phyloP scores from a whole-genome alignment of 2,329 filamentous ascomycete species.

The Alternaria novae-zelandiae region DNA sequence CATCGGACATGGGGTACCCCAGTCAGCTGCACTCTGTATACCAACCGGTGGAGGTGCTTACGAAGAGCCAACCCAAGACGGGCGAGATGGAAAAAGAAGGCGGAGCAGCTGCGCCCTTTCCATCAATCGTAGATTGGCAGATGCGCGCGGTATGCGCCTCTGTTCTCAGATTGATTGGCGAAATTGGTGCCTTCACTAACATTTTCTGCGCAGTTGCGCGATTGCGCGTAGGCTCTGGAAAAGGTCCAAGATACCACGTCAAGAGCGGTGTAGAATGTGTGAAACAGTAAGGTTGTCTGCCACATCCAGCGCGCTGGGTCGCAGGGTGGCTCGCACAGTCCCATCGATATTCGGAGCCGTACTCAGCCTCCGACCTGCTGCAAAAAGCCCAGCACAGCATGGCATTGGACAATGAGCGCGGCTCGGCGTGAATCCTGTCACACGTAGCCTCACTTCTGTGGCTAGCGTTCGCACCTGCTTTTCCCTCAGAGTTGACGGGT shows the following conservation, averaged over 20 bases:
- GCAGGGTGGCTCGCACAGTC: conserved; percentile 15
- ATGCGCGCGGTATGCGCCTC: conserved; percentile 8
- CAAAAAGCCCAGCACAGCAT: background rate
- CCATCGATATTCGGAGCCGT: conserved; percentile 17
- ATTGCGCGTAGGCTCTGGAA: background rate
- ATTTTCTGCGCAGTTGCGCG: background rate
- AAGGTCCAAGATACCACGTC: background rate
- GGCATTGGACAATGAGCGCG: conserved; percentile 7
- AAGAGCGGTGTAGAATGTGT: conserved; percentile 8
- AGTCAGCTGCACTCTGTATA: conserved; percentile 23
- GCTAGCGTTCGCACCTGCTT: background rate
- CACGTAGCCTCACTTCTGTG: conserved; percentile 10
- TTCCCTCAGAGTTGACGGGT: background rate
- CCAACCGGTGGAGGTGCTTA: conserved; percentile 35
- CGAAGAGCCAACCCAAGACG: conserved; percentile 29
- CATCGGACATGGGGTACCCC: conserved; percentile 24
- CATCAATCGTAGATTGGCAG: conserved; percentile 13
- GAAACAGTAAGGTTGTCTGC: conserved; percentile 7
- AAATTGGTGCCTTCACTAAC: background rate
- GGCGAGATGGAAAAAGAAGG: conserved; percentile 32
- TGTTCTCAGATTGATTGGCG: background rate
- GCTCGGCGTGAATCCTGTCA: conserved; percentile 17
- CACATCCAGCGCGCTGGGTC: conserved; percentile 8
- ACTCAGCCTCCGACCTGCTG: conserved; percentile 9
- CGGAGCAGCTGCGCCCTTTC: conserved; percentile 38